A percentile compares a stretch with the other conserved stretches of the same genome.
Evolutionary conservation across 2,329 filamentous ascomycete genomes (phyloP).

Genomic region (Colletotrichum sojae): DNA sequence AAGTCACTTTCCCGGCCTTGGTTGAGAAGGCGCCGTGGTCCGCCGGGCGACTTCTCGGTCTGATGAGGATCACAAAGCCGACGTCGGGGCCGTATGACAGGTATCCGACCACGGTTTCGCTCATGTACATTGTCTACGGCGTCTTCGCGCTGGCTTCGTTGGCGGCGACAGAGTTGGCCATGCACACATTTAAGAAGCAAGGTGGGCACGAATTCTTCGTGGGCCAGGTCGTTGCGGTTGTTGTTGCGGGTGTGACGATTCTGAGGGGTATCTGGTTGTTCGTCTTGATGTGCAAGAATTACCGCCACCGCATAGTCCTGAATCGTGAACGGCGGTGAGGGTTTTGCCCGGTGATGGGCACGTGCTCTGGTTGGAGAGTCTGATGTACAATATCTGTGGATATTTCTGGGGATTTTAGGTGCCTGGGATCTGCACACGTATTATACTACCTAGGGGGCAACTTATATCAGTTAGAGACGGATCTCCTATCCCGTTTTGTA

Average conservation of each 20-base stretch:
- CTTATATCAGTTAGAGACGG: no score
- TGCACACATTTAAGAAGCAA: background rate
- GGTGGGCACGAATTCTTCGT: background rate
- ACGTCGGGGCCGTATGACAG: background rate
- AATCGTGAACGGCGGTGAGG: no score
- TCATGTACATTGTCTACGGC: background rate
- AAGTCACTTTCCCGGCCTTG: background rate
- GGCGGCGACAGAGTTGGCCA: background rate
- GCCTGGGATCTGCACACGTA: no score
- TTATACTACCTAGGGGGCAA: no score
- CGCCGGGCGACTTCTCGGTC: background rate
- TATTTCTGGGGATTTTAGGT: no score
- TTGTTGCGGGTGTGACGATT: constrained; percentile 3
- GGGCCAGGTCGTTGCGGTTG: constrained; percentile 12
- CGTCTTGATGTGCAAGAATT: background rate
- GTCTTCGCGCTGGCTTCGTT: constrained; percentile 18
- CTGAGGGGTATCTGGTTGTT: background rate
- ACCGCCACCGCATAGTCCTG: no score
- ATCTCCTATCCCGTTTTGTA: no score
- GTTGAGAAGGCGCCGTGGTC: background rate
- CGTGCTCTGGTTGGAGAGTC: no score
- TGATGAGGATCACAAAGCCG: background rate
- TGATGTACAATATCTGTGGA: no score
- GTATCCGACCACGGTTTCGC: background rate
- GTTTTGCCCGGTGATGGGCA: no score